Percentiles rank a stretch among this genome's conserved stretches.
phyloP scores from a whole-genome alignment of 352 stramenopile species.

The Phytophthora pinifolia region DNA sequence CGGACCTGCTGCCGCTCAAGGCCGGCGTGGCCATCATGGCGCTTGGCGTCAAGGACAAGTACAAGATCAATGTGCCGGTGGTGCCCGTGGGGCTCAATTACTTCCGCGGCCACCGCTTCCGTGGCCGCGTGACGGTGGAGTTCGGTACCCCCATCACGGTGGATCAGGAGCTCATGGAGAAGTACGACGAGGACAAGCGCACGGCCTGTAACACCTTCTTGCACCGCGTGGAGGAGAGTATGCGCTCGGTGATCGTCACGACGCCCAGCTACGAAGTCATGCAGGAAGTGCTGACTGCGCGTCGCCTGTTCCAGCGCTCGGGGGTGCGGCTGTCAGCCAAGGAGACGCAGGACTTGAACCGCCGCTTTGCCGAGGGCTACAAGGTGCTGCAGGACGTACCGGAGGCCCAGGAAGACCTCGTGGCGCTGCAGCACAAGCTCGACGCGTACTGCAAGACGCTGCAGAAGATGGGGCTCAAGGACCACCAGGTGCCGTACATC shows the following conservation, averaged over 20 bases:
- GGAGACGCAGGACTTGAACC: constrained; percentile 91
- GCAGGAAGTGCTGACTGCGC: constrained; percentile 94
- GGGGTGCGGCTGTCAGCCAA: constrained; percentile 84
- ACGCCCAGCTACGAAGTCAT: constrained; percentile 97
- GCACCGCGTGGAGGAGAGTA: constrained; percentile 77
- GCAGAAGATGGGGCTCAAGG: constrained; percentile 86
- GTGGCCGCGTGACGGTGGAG: constrained; percentile 95
- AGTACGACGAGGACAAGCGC: constrained; percentile 88
- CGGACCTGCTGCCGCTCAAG: constrained; percentile 97
- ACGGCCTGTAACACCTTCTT: constrained; percentile 82
- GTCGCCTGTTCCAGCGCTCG: constrained; percentile 94
- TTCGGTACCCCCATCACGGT: constrained; percentile 93
- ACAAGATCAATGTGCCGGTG: constrained; percentile 95
- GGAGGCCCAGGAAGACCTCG: constrained; percentile 59
- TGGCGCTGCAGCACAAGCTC: constrained; percentile 67
- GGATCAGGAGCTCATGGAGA: constrained; percentile 82
- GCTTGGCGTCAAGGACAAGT: constrained; percentile 95
- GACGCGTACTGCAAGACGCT: constrained; percentile 87
- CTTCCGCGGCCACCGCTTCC: constrained; percentile 96
- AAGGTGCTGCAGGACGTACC: constrained; percentile 79
- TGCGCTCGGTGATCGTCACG: constrained; percentile 95
- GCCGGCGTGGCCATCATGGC: constrained; percentile 98
- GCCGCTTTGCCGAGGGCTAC: constrained; percentile 90
- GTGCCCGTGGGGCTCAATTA: constrained; percentile 98
- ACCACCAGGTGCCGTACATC: constrained; percentile 91